Conservation (phyloP, 164 flowering plant genomes). For the Protea cynaroides region DNA sequence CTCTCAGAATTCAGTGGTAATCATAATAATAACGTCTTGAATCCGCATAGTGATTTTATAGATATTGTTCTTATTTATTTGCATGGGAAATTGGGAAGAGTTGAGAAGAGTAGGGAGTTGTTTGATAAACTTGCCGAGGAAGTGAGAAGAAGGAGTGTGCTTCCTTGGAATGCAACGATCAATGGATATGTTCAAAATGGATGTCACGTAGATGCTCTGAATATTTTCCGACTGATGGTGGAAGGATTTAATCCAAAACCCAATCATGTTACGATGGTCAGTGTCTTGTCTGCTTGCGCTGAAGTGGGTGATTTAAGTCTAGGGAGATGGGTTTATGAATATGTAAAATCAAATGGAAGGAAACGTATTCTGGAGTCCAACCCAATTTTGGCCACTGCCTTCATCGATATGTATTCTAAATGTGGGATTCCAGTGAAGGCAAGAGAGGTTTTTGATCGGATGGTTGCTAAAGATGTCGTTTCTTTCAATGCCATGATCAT, state of each 20-base stretch:
- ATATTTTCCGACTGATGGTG: constrained; percentile 37
- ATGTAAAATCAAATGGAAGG: constrained; percentile 26
- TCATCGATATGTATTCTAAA: constrained; percentile 71
- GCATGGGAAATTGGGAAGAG: constrained; percentile 44
- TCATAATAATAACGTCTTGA: background rate
- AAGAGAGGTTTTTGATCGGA: constrained; percentile 30
- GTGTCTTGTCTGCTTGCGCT: constrained; percentile 63
- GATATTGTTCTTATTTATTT: constrained; percentile 42
- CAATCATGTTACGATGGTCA: constrained; percentile 70
- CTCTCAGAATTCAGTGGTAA: constrained; percentile 10
- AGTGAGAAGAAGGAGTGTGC: constrained; percentile 33
- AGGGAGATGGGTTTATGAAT: constrained; percentile 52
- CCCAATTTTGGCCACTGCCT: constrained; percentile 44
- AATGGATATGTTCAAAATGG: constrained; percentile 49
- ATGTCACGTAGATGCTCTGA: constrained; percentile 40
- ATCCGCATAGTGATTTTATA: constrained; percentile 13
- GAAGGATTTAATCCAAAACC: constrained; percentile 25
- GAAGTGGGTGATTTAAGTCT: constrained; percentile 57
- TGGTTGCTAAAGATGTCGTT: constrained; percentile 42
- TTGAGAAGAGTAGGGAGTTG: constrained; percentile 37
- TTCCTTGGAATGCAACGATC: constrained; percentile 59
- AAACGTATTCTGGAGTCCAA: constrained; percentile 36
- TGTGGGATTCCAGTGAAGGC: constrained; percentile 50
- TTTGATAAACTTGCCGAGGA: constrained; percentile 29
- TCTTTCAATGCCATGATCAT: constrained; percentile 66